Percentiles rank a stretch among this genome's conserved stretches.
These are phyloP conservation scores for Saccharomyces hybrid DNA, from an alignment of 1,139 yeast species.

Conservation along the genomic window DNA sequence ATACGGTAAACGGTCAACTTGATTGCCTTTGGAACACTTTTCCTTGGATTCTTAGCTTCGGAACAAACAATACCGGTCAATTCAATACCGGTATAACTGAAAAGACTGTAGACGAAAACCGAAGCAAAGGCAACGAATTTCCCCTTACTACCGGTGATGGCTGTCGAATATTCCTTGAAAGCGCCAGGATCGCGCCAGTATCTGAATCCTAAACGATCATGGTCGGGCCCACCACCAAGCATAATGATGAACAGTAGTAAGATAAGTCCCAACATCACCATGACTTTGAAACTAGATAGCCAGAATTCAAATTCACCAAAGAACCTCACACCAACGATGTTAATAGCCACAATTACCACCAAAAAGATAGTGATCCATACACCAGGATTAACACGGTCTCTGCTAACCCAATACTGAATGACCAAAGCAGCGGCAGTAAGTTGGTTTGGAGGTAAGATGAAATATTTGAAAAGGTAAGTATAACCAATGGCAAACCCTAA, in stretches of 20 bases:
- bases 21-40: slow-evolving; percentile 70
- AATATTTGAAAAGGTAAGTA: slow-evolving; percentile 53
- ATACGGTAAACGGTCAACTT: slow-evolving; percentile 72
- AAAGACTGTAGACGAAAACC: slow-evolving; percentile 65
- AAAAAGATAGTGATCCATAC: slow-evolving; percentile 48
- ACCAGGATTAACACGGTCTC: slow-evolving; percentile 42
- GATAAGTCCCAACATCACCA: slow-evolving; percentile 49
- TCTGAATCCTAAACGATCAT: slow-evolving; percentile 45
- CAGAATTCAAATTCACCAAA: slow-evolving; percentile 69
- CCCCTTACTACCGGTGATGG: slow-evolving; percentile 38
- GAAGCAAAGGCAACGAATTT: slow-evolving; percentile 59
- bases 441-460: slow-evolving; percentile 61
- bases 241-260: slow-evolving; percentile 44
- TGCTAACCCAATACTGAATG: slow-evolving; percentile 42
- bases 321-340: slow-evolving; percentile 46
- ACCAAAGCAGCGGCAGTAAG: slow-evolving; percentile 36
- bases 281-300: slow-evolving; percentile 51
- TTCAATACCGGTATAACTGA: slow-evolving; percentile 75
- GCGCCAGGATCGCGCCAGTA: slow-evolving; percentile 41
- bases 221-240: slow-evolving; percentile 53
- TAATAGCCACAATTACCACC: slow-evolving; percentile 41
- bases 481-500: slow-evolving; percentile 73
- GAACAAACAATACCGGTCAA: slow-evolving; percentile 67
- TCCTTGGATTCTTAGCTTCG: slow-evolving; percentile 70
- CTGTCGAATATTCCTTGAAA: slow-evolving; percentile 43